A percentile compares a stretch with the other conserved stretches of the same genome.
phyloP scores from a whole-genome alignment of 805 yeast genomes.

The Cyberlindnera mississippiensis region DNA sequence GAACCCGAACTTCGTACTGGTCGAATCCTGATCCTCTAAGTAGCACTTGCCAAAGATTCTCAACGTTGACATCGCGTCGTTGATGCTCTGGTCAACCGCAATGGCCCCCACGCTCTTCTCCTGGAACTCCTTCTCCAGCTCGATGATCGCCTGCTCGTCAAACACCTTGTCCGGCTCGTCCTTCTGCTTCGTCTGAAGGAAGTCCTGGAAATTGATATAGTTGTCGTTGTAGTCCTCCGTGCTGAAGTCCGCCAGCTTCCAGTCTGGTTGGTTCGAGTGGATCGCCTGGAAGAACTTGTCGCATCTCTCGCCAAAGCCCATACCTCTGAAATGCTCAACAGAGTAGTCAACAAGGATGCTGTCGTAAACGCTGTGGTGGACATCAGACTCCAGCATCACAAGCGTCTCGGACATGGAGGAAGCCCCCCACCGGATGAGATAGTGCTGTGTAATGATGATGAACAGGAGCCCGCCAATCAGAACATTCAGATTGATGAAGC shows the following conservation, averaged over 20 bases:
- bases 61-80: constrained; percentile 19
- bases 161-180: constrained; percentile 5
- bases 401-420: constrained; percentile 4
- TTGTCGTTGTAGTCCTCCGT: constrained; percentile 22
- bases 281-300: constrained; percentile 17
- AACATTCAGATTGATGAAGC: constrained; percentile 20
- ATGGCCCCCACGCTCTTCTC: constrained; percentile 6
- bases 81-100: constrained; percentile 18
- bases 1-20: background rate
- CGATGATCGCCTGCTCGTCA: constrained; percentile 3
- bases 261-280: constrained; percentile 6
- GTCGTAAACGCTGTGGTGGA: constrained; percentile 20
- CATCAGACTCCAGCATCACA: constrained; percentile 16
- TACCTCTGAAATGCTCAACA: constrained; percentile 4
- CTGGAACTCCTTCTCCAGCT: constrained; percentile 16
- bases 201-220: constrained; percentile 17
- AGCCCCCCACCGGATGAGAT: constrained; percentile 1
- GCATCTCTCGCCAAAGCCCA: constrained; percentile 17
- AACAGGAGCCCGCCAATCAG: constrained; percentile 13
- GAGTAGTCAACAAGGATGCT: constrained; percentile 2
- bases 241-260: constrained; percentile 22
- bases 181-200: constrained; percentile 6
- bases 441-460: constrained; percentile 16
- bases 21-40: constrained; percentile 8
- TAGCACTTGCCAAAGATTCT: constrained; percentile 25